These are phyloP conservation scores for Aurinia saxatilis DNA, from an alignment of 345 rosid genomes.

Conservation along the genomic window DNA sequence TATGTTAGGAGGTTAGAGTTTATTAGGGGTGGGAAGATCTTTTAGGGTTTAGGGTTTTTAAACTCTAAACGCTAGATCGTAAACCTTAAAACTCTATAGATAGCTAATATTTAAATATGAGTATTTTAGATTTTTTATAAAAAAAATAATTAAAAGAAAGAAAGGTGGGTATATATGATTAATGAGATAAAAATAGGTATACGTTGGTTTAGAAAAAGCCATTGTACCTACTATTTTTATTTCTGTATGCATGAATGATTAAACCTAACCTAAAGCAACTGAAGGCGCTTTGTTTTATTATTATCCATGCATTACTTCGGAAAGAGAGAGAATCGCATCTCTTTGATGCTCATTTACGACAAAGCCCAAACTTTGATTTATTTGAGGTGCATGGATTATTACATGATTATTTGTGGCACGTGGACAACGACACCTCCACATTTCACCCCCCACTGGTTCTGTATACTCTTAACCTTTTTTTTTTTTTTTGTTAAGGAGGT, in stretches of 20 bases:
- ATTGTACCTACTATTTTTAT: neutral
- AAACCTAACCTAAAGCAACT: conserved; percentile 1
- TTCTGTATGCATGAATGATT: neutral
- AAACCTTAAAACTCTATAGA: too few relatives aligned
- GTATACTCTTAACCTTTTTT: neutral
- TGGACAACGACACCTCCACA: neutral
- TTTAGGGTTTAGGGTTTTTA: too few relatives aligned
- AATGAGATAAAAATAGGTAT: too few relatives aligned
- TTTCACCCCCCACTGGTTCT: neutral
- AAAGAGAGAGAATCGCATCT: neutral
- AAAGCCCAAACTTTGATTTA: neutral
- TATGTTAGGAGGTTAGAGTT: too few relatives aligned
- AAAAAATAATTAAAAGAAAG: too few relatives aligned
- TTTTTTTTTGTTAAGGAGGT: too few relatives aligned
- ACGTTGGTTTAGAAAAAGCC: neutral
- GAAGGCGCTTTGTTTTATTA: neutral
- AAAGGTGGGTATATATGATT: too few relatives aligned
- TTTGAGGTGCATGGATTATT: conserved; percentile 6
- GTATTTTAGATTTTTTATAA: too few relatives aligned
- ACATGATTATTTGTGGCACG: neutral
- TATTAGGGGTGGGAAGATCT: too few relatives aligned
- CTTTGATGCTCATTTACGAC: conserved; percentile 4
- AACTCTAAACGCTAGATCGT: too few relatives aligned
- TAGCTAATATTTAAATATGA: too few relatives aligned
- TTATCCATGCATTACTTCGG: neutral